phyloP scores from a whole-genome alignment of 2,329 filamentous ascomycete species.

The Colletotrichum siamense region DNA sequence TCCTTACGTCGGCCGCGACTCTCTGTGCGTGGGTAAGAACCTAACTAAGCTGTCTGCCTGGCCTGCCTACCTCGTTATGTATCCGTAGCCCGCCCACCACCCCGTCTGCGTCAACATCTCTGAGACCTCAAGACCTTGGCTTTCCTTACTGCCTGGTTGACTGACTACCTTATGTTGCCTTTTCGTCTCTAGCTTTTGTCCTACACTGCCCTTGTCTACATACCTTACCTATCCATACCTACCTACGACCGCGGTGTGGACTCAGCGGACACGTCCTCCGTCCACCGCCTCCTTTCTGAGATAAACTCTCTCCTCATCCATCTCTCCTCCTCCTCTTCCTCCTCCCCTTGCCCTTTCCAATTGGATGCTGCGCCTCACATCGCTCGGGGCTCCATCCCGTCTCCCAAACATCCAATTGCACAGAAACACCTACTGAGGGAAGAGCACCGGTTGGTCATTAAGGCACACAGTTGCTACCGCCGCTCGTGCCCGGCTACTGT shows the following conservation, averaged over 20 bases:
- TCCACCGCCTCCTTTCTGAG: background rate
- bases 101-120: background rate
- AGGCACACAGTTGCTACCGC: background rate
- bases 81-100: background rate
- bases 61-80: background rate
- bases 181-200: background rate
- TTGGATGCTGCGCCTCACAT: constrained; percentile 16
- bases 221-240: background rate
- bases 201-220: background rate
- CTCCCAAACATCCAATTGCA: constrained; percentile 4
- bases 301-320: background rate
- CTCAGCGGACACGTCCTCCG: background rate
- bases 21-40: background rate
- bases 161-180: background rate
- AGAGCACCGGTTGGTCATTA: background rate
- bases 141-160: background rate
- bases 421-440: background rate
- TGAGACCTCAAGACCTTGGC: background rate
- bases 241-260: background rate
- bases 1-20: background rate
- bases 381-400: constrained; percentile 16
- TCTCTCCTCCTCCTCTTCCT: background rate
- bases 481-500: background rate
- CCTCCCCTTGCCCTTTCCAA: background rate
- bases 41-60: background rate